Base-by-base conservation (phyloP, 208 protist species). In the Zelonia costaricensis region DNA sequence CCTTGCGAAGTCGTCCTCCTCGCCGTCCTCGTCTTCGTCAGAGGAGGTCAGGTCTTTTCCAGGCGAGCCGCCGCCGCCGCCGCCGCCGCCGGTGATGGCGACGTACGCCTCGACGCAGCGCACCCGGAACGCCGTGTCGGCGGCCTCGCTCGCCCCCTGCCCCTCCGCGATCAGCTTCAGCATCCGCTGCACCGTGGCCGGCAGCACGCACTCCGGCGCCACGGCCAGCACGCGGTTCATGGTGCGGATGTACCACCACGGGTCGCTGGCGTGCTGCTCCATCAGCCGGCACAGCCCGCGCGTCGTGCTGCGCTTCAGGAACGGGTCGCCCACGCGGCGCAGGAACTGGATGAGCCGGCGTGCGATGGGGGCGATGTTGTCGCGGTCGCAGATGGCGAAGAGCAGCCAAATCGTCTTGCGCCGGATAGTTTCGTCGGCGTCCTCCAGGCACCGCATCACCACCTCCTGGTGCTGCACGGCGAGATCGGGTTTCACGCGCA, bases 361-460 rank as follows among this genome's bases (percentile, higher is more conserved):
- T 4, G 91, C 80, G 54, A 99, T 96, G 22, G 93, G 65, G 36
- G 74, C 75, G 9, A 98, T 89, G 70, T 99, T 99, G 52, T 84
- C 60, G 7, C 77, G 54, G 70, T 98, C 98, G 28, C 93, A 97
- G 93, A 99, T 98, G 20, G 79, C 68, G 70, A 94, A 96, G 30
- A 99, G 88, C 40, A 99, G 70, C 52, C 96, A 88, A 20, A 98
- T 80, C 27, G 91, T 95, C 55, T 97, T 98, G 25, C 93, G 72
- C 22, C 92, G 91, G n/a, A 99, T 86, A 0, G 94, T 98, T 20
- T 98, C 93, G 75, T 98, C 97, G 3, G 55, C 47, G 54, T 94
- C 88, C 39, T 98, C 97, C 0, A 99, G 76, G 61, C 95, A 98
- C 20, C 93, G 75, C 65, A 99, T 95, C 3, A 99, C 93, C 7